Evolutionary conservation across 2,329 filamentous ascomycete genomes (phyloP), one percentile per base, ranked within the genome.

Genomic region (Aspergillus thermomutatus): DNA sequence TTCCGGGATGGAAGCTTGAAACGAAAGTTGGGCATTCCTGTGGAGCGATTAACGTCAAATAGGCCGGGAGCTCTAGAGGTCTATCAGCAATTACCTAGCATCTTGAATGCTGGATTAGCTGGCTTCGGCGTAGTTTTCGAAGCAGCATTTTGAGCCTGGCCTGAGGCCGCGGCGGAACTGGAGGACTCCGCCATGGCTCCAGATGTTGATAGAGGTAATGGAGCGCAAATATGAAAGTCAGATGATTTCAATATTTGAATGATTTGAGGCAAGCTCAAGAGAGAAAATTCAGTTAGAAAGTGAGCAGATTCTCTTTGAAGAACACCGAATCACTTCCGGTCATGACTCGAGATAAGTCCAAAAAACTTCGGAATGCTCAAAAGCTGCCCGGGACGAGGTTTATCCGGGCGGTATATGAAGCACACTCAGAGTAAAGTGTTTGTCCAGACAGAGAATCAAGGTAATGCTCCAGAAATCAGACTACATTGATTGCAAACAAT

Each of bases 1-100:
- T 97, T 97, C 60, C 94, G 89, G 19, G 93, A 97, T 7, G 94
- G 94, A 19, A 99, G 85, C 75, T 87, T 91, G 66, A 87, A 83
- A 58, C 90, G 89, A 59, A 97, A 84, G 64, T 88, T 89, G 51
- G 93, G 93, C 57, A 99, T 80, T 56, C 93, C 93, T 88, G 56
- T 23, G 21, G 25, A 10, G 19, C 21, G 14, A 54, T 54, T 50
- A 14, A 49, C 23, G 23, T 7, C 8, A 21, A 37, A 55, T 41
- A 41, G 28, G 25, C 8, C 47, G 6, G n/a, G n/a, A 47, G 49
- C n/a, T n/a, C n/a, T n/a, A 25, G 43, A 14, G 6, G 1, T 7
- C 14, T 5, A 14, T 9, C 9, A 28, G 9, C 41, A 37, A 58
- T 51, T 62, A 66, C 64, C 64, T 51, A 66, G 59, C 64, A 65